Evolutionary conservation across 352 stramenopile genomes (phyloP).

Genomic region (Aphanomyces astaci): DNA sequence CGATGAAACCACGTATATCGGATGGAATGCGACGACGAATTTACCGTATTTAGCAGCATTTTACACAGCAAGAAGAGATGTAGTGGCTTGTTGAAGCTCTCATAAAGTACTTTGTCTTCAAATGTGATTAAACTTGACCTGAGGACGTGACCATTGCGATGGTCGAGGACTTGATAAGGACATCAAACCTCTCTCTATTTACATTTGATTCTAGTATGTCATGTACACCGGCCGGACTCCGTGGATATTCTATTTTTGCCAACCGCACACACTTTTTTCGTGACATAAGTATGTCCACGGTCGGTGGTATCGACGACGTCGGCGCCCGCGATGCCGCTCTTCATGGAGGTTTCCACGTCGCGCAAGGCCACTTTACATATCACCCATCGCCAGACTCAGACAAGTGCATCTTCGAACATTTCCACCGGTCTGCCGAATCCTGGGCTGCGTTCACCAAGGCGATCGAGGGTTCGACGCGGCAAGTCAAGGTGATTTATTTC

Average conservation of each 20-base stretch:
- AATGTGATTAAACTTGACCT: no score
- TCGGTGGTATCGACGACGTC: background rate
- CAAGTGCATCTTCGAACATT: slow-evolving; percentile 20
- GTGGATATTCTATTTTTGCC: background rate
- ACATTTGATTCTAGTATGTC: background rate
- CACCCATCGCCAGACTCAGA: background rate
- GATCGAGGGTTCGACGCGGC: slow-evolving; percentile 10
- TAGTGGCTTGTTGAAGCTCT: no score
- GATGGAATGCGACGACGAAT: no score
- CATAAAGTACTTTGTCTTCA: no score
- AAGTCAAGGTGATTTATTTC: slow-evolving; percentile 69
- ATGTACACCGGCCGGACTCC: background rate
- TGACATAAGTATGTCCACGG: background rate
- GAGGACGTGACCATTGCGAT: no score
- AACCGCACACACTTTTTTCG: background rate
- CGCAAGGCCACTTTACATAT: slow-evolving; percentile 22
- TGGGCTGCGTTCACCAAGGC: slow-evolving; percentile 4
- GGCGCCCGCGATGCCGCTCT: background rate
- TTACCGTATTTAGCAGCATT: no score
- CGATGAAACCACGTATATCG: no score
- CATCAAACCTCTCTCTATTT: no score
- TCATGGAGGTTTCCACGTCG: slow-evolving; percentile 16
- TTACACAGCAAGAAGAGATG: no score
- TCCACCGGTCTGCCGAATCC: background rate
- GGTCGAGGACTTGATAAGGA: no score